Conservation (phyloP, 805 yeast species). For the Saccharomycopsis selenospora region DNA sequence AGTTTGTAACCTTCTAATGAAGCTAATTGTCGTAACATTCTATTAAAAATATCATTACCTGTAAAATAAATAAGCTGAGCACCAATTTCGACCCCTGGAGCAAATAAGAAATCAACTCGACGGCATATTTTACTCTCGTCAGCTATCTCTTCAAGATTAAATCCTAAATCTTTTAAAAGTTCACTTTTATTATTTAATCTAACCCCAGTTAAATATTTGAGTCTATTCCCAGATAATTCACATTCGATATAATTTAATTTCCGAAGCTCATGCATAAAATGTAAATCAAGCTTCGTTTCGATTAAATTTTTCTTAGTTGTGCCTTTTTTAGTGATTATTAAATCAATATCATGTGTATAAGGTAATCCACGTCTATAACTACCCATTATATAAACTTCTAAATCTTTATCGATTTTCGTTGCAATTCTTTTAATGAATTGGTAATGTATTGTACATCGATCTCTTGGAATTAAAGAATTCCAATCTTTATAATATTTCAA, state of each 20-base stretch:
- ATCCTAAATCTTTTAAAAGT: slow-evolving; percentile 9
- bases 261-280: slow-evolving; percentile 25
- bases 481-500: slow-evolving; percentile 43
- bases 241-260: slow-evolving; percentile 27
- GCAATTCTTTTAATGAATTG: slow-evolving; percentile 27
- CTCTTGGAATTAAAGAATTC: slow-evolving; percentile 37
- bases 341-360: slow-evolving; percentile 47
- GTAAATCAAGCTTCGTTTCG: slow-evolving; percentile 10
- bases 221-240: slow-evolving; percentile 16
- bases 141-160: slow-evolving; percentile 29
- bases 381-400: slow-evolving; percentile 39
- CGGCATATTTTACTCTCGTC: slow-evolving; percentile 34
- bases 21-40: slow-evolving; percentile 40
- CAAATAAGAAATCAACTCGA: slow-evolving; percentile 45
- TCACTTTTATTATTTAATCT: slow-evolving; percentile 3
- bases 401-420: slow-evolving; percentile 29
- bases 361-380: slow-evolving; percentile 44
- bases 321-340: slow-evolving; percentile 35
- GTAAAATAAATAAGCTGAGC: slow-evolving; percentile 46
- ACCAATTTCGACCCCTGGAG: slow-evolving; percentile 40
- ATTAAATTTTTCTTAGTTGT: slow-evolving; percentile 23
- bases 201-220: slow-evolving; percentile 16
- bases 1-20: slow-evolving; percentile 31
- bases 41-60: slow-evolving; percentile 47
- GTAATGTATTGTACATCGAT: slow-evolving; percentile 37